phyloP scores from a whole-genome alignment of 176 grass and related monocot species.

The Elymus sibiricus region DNA sequence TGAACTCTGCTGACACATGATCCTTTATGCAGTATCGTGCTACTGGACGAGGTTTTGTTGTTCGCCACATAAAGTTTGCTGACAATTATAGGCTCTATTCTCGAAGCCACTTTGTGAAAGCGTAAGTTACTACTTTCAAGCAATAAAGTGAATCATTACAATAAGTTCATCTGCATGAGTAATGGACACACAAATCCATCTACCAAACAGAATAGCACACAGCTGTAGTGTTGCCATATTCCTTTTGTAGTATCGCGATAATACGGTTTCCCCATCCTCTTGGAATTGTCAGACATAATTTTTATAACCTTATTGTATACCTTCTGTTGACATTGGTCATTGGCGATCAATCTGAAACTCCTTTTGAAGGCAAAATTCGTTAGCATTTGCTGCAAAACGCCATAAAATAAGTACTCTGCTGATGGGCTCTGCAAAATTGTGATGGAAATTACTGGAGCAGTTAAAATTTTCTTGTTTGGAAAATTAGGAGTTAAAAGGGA shows the following conservation, averaged over 20 bases:
- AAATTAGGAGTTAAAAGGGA: neutral
- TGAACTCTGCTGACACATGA: slow-evolving; percentile 20
- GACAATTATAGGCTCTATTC: slow-evolving; percentile 95
- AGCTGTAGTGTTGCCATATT: slow-evolving; percentile 9
- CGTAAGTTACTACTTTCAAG: slow-evolving; percentile 55
- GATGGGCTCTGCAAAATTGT: neutral
- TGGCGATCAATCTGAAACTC: neutral
- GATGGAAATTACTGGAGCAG: neutral
- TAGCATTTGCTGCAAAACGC: neutral
- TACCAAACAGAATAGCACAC: neutral
- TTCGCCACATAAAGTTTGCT: slow-evolving; percentile 87
- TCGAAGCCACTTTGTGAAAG: slow-evolving; percentile 98
- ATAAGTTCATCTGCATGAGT: neutral
- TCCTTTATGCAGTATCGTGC: slow-evolving; percentile 70
- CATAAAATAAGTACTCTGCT: neutral
- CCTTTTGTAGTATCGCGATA: neutral
- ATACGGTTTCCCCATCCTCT: neutral
- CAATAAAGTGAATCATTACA: slow-evolving; percentile 6
- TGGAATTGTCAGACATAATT: neutral
- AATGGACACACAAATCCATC: neutral
- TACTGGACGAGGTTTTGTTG: slow-evolving; percentile 97
- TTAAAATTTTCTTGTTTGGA: neutral
- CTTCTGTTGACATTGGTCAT: neutral
- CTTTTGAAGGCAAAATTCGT: neutral
- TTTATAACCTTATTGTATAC: neutral